Evolutionary conservation across 495 filamentous ascomycete species (phyloP), one percentile per base, ranked within the genome.

Genomic region (Lepidopterella palustris): DNA sequence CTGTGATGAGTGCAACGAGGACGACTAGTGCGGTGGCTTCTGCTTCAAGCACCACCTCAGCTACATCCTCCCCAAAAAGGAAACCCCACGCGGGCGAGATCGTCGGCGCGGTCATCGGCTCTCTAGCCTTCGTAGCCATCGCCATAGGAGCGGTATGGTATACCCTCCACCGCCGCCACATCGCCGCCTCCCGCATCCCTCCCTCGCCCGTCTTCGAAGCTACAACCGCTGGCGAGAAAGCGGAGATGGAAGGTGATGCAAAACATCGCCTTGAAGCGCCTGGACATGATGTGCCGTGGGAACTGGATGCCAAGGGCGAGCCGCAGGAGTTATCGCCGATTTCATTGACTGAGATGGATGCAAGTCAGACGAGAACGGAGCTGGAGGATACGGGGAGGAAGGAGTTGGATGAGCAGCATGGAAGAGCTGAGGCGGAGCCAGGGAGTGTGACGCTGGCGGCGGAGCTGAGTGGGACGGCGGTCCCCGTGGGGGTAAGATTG

Each of bases 61-160:
- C 51, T 5, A 49, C 15, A 11, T 11, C 39, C 23, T 11, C 35
- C 8, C 35, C 26, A 26, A 1, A 28, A 3, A 67, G 59, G 42
- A 61, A 49, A 23, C 42, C 40, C 18, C 42, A 53, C 56, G 50
- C 52, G 11, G 64, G 68, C 45, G 53, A 62, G 9, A 68, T 72
- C 29, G 67, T 60, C 32, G 70, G 70, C 29, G 68, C 64, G 20
- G 66, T 72, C n/a, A 53, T 72, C 23, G 70, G 66, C 23, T 67
- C 64, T 20, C 45, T 72, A 4, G 59, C 55, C 13, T 53, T 27
- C 28, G 50, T 69, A 27, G 62, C 58, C 42, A 54, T 71, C 21
- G 29, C 69, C 35, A 54, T 61, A 8, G 50, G 53, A 15, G 40
- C 50, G 18, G 52, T 68, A 23, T 62, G 64, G 23, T 45, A 65